These are phyloP conservation scores for Candida coquimbonensis DNA, from an alignment of 805 yeast species.

Conservation along the genomic window DNA sequence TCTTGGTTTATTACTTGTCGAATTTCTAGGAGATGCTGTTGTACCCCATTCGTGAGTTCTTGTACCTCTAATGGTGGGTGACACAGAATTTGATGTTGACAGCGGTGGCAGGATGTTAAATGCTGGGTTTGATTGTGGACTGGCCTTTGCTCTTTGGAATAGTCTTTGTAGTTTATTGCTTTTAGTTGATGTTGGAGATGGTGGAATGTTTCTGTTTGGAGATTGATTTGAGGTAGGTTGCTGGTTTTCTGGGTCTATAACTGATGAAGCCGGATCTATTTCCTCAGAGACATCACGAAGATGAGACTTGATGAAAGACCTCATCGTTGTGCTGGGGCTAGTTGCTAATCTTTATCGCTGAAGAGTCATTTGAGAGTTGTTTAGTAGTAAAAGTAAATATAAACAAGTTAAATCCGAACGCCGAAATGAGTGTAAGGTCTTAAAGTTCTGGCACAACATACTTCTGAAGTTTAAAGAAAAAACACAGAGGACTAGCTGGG, in stretches of 20 bases:
- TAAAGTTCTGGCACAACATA: no score
- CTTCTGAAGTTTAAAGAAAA: no score
- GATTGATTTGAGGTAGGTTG: not conserved
- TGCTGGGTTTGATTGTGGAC: slow-evolving; percentile 10
- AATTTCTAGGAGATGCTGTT: slow-evolving; percentile 4
- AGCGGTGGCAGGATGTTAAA: slow-evolving; percentile 17
- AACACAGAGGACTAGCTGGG: no score
- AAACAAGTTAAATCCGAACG: no score
- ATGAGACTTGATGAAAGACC: slow-evolving; percentile 34
- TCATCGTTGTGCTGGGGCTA: slow-evolving; percentile 17
- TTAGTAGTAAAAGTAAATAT: no score
- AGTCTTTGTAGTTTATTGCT: slow-evolving; percentile 19
- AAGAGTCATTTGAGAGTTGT: no score
- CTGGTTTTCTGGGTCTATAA: not conserved
- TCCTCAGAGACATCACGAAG: slow-evolving; percentile 27
- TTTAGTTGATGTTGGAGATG: slow-evolving; percentile 4
- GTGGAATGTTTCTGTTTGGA: not conserved
- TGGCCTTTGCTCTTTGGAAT: slow-evolving; percentile 17
- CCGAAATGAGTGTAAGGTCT: no score
- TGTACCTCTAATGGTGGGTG: slow-evolving; percentile 38
- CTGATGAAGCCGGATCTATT: not conserved
- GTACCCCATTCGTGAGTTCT: slow-evolving; percentile 44
- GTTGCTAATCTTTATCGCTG: no score
- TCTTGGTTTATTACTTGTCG: slow-evolving; percentile 1
- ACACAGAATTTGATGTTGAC: slow-evolving; percentile 8